A percentile compares a stretch with the other conserved stretches of the same genome.
Evolutionary conservation across 2,329 filamentous ascomycete genomes (phyloP).

Genomic region (Botrytis tulipae): DNA sequence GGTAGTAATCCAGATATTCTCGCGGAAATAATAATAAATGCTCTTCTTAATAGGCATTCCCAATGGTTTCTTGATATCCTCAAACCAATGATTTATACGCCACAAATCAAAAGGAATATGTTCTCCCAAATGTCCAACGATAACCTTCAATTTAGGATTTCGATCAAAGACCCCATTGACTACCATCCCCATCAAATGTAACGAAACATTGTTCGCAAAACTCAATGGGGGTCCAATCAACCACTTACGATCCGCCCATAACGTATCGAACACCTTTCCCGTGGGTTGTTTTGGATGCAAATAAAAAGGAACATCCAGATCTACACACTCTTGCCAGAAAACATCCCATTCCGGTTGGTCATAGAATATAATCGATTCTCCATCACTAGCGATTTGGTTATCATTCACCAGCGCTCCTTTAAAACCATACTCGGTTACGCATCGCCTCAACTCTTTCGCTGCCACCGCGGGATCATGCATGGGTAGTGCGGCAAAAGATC

Average conservation of each 20-base stretch:
- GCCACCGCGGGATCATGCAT: slow-evolving; percentile 55
- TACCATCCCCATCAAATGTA: slow-evolving; percentile 54
- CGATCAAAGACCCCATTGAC: slow-evolving; percentile 52
- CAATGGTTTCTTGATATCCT: slow-evolving; percentile 49
- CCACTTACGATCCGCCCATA: slow-evolving; percentile 58
- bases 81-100: slow-evolving; percentile 55
- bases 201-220: slow-evolving; percentile 57
- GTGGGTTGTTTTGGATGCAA: slow-evolving; percentile 59
- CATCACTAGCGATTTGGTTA: slow-evolving; percentile 59
- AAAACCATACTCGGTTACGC: slow-evolving; percentile 57
- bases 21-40: slow-evolving; percentile 52
- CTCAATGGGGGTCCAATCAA: slow-evolving; percentile 58
- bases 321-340: slow-evolving; percentile 58
- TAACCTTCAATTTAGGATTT: slow-evolving; percentile 46
- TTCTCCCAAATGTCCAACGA: slow-evolving; percentile 51
- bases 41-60: slow-evolving; percentile 43
- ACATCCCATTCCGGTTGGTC: slow-evolving; percentile 58
- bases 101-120: slow-evolving; percentile 50
- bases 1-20: slow-evolving; percentile 58
- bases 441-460: slow-evolving; percentile 50
- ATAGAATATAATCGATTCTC: slow-evolving; percentile 63
- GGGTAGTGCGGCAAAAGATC: slow-evolving; percentile 50
- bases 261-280: slow-evolving; percentile 54
- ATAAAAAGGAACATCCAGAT: slow-evolving; percentile 64
- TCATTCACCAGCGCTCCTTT: slow-evolving; percentile 62